Base-by-base conservation (phyloP, 2,329 filamentous ascomycete genomes). In the Trichophyton verrucosum region DNA sequence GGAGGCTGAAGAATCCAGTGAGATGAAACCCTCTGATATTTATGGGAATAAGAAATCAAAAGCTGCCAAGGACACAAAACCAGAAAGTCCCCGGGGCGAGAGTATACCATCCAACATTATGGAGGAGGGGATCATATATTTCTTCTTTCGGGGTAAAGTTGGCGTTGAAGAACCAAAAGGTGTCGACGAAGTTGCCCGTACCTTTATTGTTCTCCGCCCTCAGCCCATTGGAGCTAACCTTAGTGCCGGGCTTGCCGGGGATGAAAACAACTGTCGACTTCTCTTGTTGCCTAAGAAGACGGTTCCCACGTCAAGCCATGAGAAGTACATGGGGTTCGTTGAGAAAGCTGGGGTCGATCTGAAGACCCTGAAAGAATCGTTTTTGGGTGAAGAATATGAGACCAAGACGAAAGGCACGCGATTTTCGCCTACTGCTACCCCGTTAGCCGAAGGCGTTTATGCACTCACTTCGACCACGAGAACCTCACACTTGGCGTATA, bases 121-220 rank as follows among this genome's bases (percentile, higher is more conserved):
- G 1, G 91, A 96, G 69, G 95, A 94, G 68, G 91, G 91, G 2
- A 82, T 94, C 66, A 85, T 96, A 66, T 95, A 95, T 78, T 95
- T 95, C 80, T 95, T 95, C 77, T 86, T 87, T 68, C 86, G 91
- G 17, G 84, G 85, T 6, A 85, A 89, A 11, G 88, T 96, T 42
- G 83, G 84, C 58, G 80, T 88, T 27, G 82, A 89, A 3, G 80
- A 88, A 5, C 86, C 89, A 0, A 80, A 86, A 17, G 80, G 81
- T 53, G 78, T 92, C 0, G 75, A 81, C 46, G 90, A 96, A 59
- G 81, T 95, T 57, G 84, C 87, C 47, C 86, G 89, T 57, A 90
- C 82, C 64, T 92, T 87, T 75, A 85, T 96, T 67, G 81, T 95
- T 13, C 80, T 96, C 3, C 83, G 88, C 0, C 90, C 90, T 0